Base-by-base conservation (phyloP, 371 early-diverging fungal genomes). In the Mucor circinelloides region DNA sequence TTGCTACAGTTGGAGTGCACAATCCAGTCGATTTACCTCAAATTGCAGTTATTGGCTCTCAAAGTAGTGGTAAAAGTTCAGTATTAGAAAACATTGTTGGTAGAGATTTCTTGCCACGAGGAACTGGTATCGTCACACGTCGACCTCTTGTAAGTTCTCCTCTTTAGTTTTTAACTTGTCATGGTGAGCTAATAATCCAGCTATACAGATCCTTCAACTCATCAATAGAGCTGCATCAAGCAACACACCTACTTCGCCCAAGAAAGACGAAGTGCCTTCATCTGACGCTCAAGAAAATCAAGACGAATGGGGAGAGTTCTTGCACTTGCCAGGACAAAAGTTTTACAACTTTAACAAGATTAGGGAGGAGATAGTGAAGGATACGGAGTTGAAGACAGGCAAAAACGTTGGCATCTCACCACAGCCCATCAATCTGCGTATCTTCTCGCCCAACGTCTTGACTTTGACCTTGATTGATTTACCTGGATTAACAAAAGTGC, bases 11-110 rank as follows among this genome's bases (percentile, higher is more conserved):
- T n/a, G 96, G 97, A 66, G 96, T 97, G 40, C 87, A 91, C 61
- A 97, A 97, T 78, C 97, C 98, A 19, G 94, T 99, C 4, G 99
- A 99, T 82, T 83, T 99, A 61, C 99, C 99, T 15, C 99, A 99
- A 85, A 98, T 99, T 76, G 94, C 95, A 54, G 99, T 98, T 38
- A 94, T 99, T 77, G 99, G 98, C 36, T 91, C 91, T 38, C 98
- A 99, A 85, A 93, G 94, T 65, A 92, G 94, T 79, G 99, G 99
- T 38, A 99, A 99, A 82, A 93, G 93, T 77, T 98, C 98, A 34
- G 99, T 99, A 31, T 89, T 99, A 40, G 99, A 99, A 72, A 98
- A 98, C 81, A 96, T 99, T 83, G 97, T 99, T 27, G 98, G 99
- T 17, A 85, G 94, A 63, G 99, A 99, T 80, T 97, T 99, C 81